A percentile compares a stretch with the other conserved stretches of the same genome.
Conservation (phyloP, 2,329 filamentous ascomycete genomes). For the Xylaria hypoxylon region DNA sequence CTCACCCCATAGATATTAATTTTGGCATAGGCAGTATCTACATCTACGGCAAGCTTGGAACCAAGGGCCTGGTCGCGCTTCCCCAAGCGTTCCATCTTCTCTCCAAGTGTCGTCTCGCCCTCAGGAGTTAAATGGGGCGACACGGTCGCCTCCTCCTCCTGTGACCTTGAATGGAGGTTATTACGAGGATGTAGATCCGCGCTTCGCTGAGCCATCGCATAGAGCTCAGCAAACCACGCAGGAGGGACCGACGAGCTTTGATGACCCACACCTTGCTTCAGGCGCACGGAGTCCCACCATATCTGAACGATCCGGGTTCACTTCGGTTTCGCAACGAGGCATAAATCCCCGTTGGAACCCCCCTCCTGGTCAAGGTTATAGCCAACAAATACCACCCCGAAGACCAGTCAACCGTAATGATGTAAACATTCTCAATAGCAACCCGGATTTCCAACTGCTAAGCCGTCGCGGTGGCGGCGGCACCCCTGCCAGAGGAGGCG, state of each 20-base stretch:
- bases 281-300: slow-evolving; percentile 77
- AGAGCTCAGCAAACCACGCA: slow-evolving; percentile 44
- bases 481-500: slow-evolving; percentile 39
- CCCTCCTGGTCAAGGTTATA: slow-evolving; percentile 59
- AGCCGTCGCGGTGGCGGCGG: slow-evolving; percentile 51
- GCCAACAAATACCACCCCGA: slow-evolving; percentile 57
- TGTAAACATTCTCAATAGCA: slow-evolving; percentile 80
- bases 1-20: slow-evolving; percentile 48
- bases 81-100: slow-evolving; percentile 61
- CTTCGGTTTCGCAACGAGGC: slow-evolving; percentile 87
- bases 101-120: slow-evolving; percentile 53
- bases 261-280: slow-evolving; percentile 68
- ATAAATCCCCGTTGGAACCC: slow-evolving; percentile 89
- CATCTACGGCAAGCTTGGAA: slow-evolving; percentile 70
- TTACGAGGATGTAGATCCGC: slow-evolving; percentile 94
- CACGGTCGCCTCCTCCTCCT: slow-evolving; percentile 52
- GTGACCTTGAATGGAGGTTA: slow-evolving; percentile 63
- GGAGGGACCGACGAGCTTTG: slow-evolving; percentile 62
- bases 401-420: slow-evolving; percentile 67
- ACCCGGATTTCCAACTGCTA: slow-evolving; percentile 87
- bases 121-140: slow-evolving; percentile 54
- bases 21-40: slow-evolving; percentile 63
- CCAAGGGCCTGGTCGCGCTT: slow-evolving; percentile 57
- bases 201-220: slow-evolving; percentile 70
- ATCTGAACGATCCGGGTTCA: slow-evolving; percentile 87